Evolutionary conservation across 345 rosid genomes (phyloP).

Genomic region (Ceriops tagal): DNA sequence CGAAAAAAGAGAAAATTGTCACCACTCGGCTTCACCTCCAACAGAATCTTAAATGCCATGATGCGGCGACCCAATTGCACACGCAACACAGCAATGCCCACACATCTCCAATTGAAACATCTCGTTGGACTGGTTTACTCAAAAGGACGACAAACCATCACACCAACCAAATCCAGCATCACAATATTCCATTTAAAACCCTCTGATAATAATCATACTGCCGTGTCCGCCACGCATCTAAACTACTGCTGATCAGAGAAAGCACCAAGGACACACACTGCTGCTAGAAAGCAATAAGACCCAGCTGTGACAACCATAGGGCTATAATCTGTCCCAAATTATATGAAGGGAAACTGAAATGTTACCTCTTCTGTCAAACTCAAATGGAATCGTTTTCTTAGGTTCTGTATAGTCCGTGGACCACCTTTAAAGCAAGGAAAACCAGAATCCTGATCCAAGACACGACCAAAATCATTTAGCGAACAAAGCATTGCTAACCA

Average conservation of each 20-base stretch:
- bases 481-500: not conserved
- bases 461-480: conserved; percentile 1
- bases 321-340: not conserved
- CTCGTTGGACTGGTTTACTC: conserved; percentile 22
- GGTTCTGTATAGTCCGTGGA: conserved; percentile 84
- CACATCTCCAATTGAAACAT: conserved; percentile 11
- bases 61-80: conserved; percentile 9
- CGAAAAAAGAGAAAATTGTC: conserved; percentile 17
- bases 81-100: conserved; percentile 1
- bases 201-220: conserved; percentile 98
- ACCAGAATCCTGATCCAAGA: conserved; percentile 75
- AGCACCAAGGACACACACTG: conserved; percentile 99
- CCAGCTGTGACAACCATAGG: conserved; percentile 11
- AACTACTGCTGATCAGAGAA: conserved; percentile 92
- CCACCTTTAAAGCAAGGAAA: conserved; percentile 99
- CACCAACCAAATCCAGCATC: conserved; percentile 32
- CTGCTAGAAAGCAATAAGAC: conserved; percentile 46
- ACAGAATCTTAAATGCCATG: conserved; percentile 13
- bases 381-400: conserved; percentile 89
- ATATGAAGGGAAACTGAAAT: conserved; percentile 2
- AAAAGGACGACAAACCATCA: conserved; percentile 11
- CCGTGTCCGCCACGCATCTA: conserved; percentile 99
- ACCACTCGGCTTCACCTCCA: conserved; percentile 5
- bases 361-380: conserved; percentile 96
- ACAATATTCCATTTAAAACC: conserved; percentile 93